Conservation (phyloP, 371 early-diverging fungal species). For the Lichtheimia ornata region DNA sequence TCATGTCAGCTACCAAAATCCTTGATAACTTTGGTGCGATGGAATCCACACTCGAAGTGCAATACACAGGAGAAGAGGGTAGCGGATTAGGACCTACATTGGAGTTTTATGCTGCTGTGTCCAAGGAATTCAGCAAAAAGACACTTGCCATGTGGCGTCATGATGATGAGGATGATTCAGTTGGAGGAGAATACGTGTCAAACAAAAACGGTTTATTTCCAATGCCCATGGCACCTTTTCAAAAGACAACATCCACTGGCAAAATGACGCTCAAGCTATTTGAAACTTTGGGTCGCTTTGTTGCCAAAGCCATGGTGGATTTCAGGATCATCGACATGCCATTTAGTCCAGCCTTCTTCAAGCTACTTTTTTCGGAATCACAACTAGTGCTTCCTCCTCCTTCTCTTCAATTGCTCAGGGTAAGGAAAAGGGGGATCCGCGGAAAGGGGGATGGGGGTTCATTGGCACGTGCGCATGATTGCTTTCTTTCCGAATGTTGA, state of each 20-base stretch:
- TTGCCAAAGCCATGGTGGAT: conserved; percentile 88
- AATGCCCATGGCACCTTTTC: neutral
- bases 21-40: conserved; percentile 71
- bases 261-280: conserved; percentile 34
- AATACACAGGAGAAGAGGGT: conserved; percentile 91
- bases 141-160: conserved; percentile 62
- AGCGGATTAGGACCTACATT: conserved; percentile 92
- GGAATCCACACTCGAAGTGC: conserved; percentile 77
- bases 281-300: conserved; percentile 76
- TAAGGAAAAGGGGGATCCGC: neutral
- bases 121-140: conserved; percentile 67
- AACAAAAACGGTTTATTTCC: conserved; percentile 1
- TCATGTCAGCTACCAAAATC: conserved; percentile 79
- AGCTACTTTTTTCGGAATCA: conserved; percentile 53
- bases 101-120: conserved; percentile 85
- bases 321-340: conserved; percentile 83
- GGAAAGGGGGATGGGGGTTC: too few species aligned
- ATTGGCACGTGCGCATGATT: too few species aligned
- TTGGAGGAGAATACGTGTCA: neutral
- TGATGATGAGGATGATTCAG: conserved; percentile 16
- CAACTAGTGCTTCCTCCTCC: neutral
- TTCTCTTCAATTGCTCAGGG: conserved; percentile 15
- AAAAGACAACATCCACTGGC: neutral
- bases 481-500: too few species aligned
- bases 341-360: conserved; percentile 73